phyloP scores from a whole-genome alignment of 495 filamentous ascomycete species.

The Apiosordaria backusii region DNA sequence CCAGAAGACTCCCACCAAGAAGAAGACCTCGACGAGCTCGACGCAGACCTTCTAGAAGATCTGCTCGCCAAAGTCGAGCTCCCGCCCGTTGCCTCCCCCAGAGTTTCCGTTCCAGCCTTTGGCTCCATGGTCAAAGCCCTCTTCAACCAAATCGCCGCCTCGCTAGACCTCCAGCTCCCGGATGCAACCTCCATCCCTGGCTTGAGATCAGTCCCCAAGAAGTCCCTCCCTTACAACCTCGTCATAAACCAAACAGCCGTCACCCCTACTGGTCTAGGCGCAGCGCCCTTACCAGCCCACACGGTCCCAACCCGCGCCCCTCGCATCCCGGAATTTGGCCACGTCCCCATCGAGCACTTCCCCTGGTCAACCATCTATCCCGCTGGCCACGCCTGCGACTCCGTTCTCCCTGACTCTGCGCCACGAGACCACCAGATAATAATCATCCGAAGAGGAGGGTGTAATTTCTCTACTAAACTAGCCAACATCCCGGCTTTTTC shows the following conservation, averaged over 20 bases:
- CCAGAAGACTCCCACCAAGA: not conserved
- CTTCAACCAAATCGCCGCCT: conserved; percentile 27
- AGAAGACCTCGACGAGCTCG: conserved; percentile 5
- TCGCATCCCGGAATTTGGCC: conserved; percentile 39
- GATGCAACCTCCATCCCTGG: not conserved
- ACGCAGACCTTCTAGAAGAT: not conserved
- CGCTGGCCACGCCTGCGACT: conserved; percentile 63
- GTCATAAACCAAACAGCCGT: conserved; percentile 56
- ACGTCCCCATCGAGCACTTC: conserved; percentile 37
- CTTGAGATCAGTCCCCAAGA: not conserved
- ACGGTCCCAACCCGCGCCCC: conserved; percentile 48
- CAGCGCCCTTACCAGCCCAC: conserved; percentile 66
- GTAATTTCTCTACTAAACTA: conserved; percentile 80
- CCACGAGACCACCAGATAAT: conserved; percentile 72
- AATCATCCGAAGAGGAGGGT: conserved; percentile 78
- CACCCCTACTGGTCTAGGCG: conserved; percentile 69
- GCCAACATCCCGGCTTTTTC: conserved; percentile 74
- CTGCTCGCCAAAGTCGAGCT: not conserved
- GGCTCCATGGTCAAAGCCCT: conserved; percentile 39
- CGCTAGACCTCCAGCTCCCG: conserved; percentile 10
- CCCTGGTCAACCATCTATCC: conserved; percentile 70
- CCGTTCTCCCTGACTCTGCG: conserved; percentile 56
- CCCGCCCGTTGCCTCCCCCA: conserved; percentile 3
- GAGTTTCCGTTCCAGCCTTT: conserved; percentile 19
- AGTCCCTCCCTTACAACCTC: conserved; percentile 24